Percentiles rank a stretch among this genome's conserved stretches.
These are phyloP conservation scores for Paraphoma sp. DNA, from an alignment of 2,329 filamentous ascomycete genomes.

Conservation along the genomic window DNA sequence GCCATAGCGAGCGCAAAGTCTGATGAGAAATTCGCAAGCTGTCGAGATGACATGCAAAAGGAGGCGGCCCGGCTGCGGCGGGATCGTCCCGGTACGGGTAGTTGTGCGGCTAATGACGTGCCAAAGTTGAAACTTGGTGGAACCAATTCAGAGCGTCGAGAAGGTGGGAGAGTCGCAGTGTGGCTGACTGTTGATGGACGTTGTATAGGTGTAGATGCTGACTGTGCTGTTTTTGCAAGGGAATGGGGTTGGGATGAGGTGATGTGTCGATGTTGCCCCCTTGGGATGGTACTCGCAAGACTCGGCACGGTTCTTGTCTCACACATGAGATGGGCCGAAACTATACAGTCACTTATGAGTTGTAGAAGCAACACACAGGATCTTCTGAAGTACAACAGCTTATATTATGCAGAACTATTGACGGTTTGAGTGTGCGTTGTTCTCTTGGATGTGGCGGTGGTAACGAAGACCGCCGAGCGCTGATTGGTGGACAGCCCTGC, in stretches of 20 bases:
- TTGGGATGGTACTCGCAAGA: not conserved
- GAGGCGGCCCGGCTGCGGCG: not conserved
- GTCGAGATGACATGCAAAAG: not conserved
- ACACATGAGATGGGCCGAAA: too few relatives aligned
- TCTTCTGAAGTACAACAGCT: too few relatives aligned
- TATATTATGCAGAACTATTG: too few relatives aligned
- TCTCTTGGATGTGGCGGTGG: not conserved
- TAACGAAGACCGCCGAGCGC: not conserved
- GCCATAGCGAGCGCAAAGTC: too few relatives aligned
- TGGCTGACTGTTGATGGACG: not conserved
- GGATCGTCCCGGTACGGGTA: not conserved
- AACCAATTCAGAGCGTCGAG: not conserved
- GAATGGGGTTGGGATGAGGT: not conserved
- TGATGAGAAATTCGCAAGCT: too few relatives aligned
- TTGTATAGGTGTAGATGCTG: not conserved
- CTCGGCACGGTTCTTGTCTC: too few relatives aligned
- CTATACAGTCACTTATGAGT: too few relatives aligned
- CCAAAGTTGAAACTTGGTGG: not conserved
- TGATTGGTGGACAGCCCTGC: not conserved
- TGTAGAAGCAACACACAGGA: too few relatives aligned
- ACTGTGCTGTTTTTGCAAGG: not conserved
- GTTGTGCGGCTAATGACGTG: not conserved
- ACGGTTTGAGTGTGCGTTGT: not conserved
- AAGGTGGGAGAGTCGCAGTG: not conserved
- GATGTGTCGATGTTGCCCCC: not conserved